Evolutionary conservation across 2,329 filamentous ascomycete genomes (phyloP).

Genomic region (Dothistroma septosporum): DNA sequence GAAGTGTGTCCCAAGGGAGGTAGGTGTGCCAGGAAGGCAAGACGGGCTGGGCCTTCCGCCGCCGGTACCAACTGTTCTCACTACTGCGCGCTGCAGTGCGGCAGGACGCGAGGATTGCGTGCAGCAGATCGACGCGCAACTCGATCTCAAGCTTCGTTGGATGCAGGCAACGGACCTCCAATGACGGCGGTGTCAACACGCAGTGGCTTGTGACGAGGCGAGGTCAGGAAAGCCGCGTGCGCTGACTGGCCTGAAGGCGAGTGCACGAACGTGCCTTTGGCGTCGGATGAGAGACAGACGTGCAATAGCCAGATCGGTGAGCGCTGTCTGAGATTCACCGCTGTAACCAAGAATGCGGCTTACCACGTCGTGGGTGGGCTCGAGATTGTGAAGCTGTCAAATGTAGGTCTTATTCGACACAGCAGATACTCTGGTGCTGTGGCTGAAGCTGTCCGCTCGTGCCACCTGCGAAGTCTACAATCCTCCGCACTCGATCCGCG

Average conservation of each 20-base stretch:
- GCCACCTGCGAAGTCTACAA: neutral
- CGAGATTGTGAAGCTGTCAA: slow-evolving; percentile 11
- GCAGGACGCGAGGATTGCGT: slow-evolving; percentile 15
- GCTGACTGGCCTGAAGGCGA: slow-evolving; percentile 9
- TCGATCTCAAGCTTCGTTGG: slow-evolving; percentile 5
- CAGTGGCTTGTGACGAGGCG: slow-evolving; percentile 17
- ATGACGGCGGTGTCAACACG: slow-evolving; percentile 13
- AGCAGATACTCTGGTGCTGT: slow-evolving; percentile 12
- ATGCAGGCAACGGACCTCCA: slow-evolving; percentile 3
- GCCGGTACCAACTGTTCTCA: slow-evolving; percentile 3
- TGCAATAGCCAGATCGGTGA: slow-evolving; percentile 18
- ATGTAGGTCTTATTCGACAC: slow-evolving; percentile 12
- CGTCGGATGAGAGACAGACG: slow-evolving; percentile 8
- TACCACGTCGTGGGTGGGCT: slow-evolving; percentile 7
- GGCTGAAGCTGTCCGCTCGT: slow-evolving; percentile 14
- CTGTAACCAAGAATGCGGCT: slow-evolving; percentile 15
- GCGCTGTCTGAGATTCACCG: slow-evolving; percentile 14
- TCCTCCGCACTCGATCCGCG: neutral
- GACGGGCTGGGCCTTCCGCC: neutral
- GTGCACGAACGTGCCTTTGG: neutral
- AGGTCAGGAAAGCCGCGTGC: slow-evolving; percentile 8
- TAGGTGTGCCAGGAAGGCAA: neutral
- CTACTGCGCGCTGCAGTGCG: slow-evolving; percentile 5
- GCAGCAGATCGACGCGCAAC: slow-evolving; percentile 11
- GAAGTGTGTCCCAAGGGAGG: neutral